Evolutionary conservation across 2,329 filamentous ascomycete genomes (phyloP).

Genomic region (Exophiala sp.): DNA sequence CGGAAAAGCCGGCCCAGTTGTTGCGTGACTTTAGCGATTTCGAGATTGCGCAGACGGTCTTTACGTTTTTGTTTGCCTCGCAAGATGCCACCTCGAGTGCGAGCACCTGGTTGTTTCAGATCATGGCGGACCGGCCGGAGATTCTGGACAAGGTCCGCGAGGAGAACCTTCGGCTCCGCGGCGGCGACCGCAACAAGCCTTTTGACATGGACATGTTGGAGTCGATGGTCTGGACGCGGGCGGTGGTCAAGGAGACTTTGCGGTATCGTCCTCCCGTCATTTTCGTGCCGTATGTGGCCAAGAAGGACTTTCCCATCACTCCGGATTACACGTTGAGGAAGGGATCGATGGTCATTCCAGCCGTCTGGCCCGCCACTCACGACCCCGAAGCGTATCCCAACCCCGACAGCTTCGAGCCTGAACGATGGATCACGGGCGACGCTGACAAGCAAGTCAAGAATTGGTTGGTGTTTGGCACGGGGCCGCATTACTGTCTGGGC

Average conservation of each 20-base stretch:
- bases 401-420: conserved; percentile 81
- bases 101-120: conserved; percentile 90
- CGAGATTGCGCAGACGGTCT: conserved; percentile 87
- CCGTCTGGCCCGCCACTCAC: conserved; percentile 82
- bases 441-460: conserved; percentile 93
- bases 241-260: conserved; percentile 82
- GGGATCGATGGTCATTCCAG: conserved; percentile 89
- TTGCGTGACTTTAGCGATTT: conserved; percentile 83
- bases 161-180: conserved; percentile 73
- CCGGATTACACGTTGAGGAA: conserved; percentile 87
- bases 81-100: conserved; percentile 96
- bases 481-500: conserved; percentile 92
- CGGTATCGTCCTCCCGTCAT: conserved; percentile 93
- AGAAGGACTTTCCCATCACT: conserved; percentile 91
- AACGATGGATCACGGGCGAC: conserved; percentile 83
- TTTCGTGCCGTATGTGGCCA: conserved; percentile 92
- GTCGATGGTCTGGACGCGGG: conserved; percentile 80
- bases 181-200: conserved; percentile 64
- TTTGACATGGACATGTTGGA: conserved; percentile 83
- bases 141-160: conserved; percentile 82
- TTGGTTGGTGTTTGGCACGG: conserved; percentile 91
- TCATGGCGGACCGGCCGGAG: conserved; percentile 89
- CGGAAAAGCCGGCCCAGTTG: conserved; percentile 75
- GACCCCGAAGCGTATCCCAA: conserved; percentile 89
- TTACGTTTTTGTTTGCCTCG: conserved; percentile 94